Base-by-base conservation (phyloP, 768 basidiomycete genomes). In the Russula sp. region DNA sequence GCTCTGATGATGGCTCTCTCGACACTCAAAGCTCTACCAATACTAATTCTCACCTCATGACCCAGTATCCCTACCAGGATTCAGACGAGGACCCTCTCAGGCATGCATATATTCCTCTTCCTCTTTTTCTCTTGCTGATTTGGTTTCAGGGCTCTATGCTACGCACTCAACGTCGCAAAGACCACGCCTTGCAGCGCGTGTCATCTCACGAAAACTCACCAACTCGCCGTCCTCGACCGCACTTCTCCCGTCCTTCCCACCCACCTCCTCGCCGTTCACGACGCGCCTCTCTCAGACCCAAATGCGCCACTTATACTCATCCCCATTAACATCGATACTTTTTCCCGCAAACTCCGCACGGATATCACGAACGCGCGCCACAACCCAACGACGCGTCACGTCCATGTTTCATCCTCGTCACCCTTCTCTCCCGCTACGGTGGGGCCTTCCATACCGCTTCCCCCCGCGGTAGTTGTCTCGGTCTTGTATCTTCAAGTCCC, bases 41-140 rank as follows among this genome's bases (percentile, higher is more conserved):
- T n/a, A 44, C 5, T 49, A 46, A 36, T n/a, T 9, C 40, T 22
- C 32, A 59, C 32, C 14, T 46, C 53, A 66, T 68, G 65, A 63
- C 65, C 28, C 67, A 63, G 28, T 55, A 62, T 53, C 65, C 66
- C 22, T 58, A 64, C 46, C 57, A 59, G 56, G 55, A 49, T 50
- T 52, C 44, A 0, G 67, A 69, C 44, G 67, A 67, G 59, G 62
- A 69, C 56, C 60, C 67, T 7, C 56, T 67, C 34, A 55, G 52
- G 65, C 36, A 56, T 9, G 46, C 36, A 14, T 11, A 14, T 11
- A 16, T 26, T n/a, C 28, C 34, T 34, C 8, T 28, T 6, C 10
- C 11, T 55, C 20, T 38, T 26, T 7, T 4, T 10, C 26, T 2
- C 36, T 1, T 26, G 16, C 53, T 40, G 4, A 60, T 26, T 20